A percentile compares a stretch with the other conserved stretches of the same genome.
Conservation (phyloP, 768 basidiomycete species). For the Bullera alba region DNA sequence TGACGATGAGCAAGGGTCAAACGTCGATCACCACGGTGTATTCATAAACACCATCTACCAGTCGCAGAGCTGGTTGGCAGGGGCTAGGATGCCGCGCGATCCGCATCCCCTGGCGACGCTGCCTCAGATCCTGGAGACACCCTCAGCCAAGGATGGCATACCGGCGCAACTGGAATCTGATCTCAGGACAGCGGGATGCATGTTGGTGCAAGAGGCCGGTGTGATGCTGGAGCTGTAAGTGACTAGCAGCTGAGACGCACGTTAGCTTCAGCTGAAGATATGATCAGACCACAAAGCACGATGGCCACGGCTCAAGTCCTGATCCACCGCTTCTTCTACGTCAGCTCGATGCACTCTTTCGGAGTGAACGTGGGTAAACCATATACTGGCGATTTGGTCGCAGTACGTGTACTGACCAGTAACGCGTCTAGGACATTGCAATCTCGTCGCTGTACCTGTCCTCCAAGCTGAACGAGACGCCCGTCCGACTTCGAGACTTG, state of each 20-base stretch:
- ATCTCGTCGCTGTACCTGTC: conserved; percentile 85
- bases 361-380: conserved; percentile 67
- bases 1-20: background rate
- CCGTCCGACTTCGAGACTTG: conserved; percentile 83
- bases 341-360: conserved; percentile 89
- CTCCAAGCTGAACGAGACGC: conserved; percentile 94
- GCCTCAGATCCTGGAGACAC: conserved; percentile 67
- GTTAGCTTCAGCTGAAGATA: background rate
- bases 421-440: conserved; percentile 75
- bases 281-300: conserved; percentile 75
- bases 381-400: conserved; percentile 51
- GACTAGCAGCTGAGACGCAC: background rate
- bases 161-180: conserved; percentile 77
- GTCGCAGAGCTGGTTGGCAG: too few species aligned
- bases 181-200: conserved; percentile 81
- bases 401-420: conserved; percentile 41
- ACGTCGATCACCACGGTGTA: background rate
- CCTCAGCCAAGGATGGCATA: conserved; percentile 75
- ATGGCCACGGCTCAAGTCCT: conserved; percentile 94
- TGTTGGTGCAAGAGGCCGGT: conserved; percentile 91
- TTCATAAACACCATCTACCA: too few species aligned
- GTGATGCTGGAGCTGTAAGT: conserved; percentile 80
- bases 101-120: conserved; percentile 72
- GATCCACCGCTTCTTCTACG: conserved; percentile 95
- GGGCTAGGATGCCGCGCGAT: conserved; percentile 38